Base-by-base conservation (phyloP, 2,329 filamentous ascomycete genomes). In the Trichoderma cornu-damae region DNA sequence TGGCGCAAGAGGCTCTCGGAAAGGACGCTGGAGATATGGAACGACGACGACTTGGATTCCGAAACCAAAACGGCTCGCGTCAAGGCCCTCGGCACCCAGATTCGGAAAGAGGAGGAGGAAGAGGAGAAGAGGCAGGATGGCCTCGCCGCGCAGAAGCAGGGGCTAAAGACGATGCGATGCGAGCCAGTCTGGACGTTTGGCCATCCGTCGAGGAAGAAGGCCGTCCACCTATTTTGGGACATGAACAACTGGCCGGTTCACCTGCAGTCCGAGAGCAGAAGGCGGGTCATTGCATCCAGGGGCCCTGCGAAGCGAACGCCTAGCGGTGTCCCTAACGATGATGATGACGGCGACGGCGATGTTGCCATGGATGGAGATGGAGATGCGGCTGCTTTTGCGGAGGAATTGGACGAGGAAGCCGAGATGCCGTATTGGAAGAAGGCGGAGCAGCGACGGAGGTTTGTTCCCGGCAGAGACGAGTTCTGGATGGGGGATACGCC, bases 201-300 rank as follows among this genome's bases (percentile, higher is more conserved):
- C 3, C 65, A 68, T 28, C 62, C 68, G 18, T 61, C 55, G 16
- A 61, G 60, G 4, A 63, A 60, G 20, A 56, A 24, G 30, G 57
- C 46, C 6, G 61, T 47, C 48, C 62, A 51, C 44, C 61, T 64
- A 5, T 81, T 72, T 64, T 81, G 78, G 67, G 66, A 68, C 60
- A 65, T 81, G 43, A 69, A 75, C 63, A 72, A 77, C 37, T 82
- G 79, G 79, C 78, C 78, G 34, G 42, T 75, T 18, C 63, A 73
- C 24, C 64, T 75, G 52, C 75, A 79, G 61, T 66, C 59, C 6
- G 50, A 65, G 22, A 61, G 64, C 20, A 65, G 61, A n/a, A 68
- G 69, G 50, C 57, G 64, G 11, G 50, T 61, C 16, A 71, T 77
- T 55, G 34, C 53, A 18, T 44, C 26, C 14, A 53, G 59, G 16